A percentile compares a stretch with the other conserved stretches of the same genome.
Evolutionary conservation across 2,329 filamentous ascomycete species (phyloP).

Genomic region (Colletotrichum zoysiae): DNA sequence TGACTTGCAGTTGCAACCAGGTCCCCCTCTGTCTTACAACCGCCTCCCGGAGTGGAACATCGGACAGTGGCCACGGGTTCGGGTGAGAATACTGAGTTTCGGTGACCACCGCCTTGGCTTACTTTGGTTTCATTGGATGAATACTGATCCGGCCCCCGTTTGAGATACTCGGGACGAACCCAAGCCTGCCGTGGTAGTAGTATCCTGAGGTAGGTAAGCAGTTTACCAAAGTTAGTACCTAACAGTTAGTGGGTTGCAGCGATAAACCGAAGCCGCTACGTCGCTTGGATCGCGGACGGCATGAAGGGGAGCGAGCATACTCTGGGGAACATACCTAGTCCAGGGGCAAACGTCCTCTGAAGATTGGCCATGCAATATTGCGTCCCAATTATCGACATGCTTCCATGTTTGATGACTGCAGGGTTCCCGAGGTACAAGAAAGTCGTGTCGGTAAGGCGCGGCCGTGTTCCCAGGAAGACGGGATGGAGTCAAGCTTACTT

Average conservation of each 20-base stretch:
- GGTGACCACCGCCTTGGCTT: not conserved
- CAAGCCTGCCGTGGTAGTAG: not conserved
- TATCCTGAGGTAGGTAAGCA: not conserved
- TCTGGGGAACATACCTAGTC: not conserved
- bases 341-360: not conserved
- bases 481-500: conserved; percentile 17
- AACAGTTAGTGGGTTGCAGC: not conserved
- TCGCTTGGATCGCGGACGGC: conserved; percentile 7
- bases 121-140: not conserved
- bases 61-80: not conserved
- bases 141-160: not conserved
- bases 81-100: not conserved
- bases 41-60: not conserved
- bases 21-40: not conserved
- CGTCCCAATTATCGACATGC: conserved; percentile 27
- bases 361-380: conserved; percentile 13
- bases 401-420: conserved; percentile 37
- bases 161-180: conserved; percentile 6
- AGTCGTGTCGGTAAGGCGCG: conserved; percentile 29
- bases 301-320: conserved; percentile 5
- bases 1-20: not conserved
- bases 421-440: conserved; percentile 24
- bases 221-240: not conserved
- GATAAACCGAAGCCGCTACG: not conserved
- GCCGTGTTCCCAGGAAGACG: conserved; percentile 33